Evolutionary conservation across 305 asterid species (phyloP).

Genomic region (Fraxinus ornus): DNA sequence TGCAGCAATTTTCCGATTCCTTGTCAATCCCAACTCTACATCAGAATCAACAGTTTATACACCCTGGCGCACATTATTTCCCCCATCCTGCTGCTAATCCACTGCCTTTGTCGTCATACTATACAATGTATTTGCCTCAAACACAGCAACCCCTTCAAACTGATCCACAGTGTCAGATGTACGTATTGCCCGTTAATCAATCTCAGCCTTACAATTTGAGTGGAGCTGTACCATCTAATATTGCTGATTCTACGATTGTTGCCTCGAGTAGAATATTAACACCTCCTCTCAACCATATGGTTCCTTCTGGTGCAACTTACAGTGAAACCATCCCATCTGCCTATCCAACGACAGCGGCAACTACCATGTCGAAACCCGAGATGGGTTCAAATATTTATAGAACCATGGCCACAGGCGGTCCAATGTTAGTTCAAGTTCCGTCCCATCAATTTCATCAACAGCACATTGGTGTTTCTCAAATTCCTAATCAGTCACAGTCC

Average conservation of each 20-base stretch:
- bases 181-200: constrained; percentile 45
- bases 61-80: constrained; percentile 41
- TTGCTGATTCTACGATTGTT: constrained; percentile 32
- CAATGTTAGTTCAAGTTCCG: constrained; percentile 45
- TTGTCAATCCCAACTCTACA: constrained; percentile 26
- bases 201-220: constrained; percentile 37
- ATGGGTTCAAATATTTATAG: constrained; percentile 32
- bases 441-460: constrained; percentile 49
- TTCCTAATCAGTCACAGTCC: constrained; percentile 37
- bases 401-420: constrained; percentile 28
- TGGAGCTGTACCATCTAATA: constrained; percentile 25
- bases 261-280: constrained; percentile 26
- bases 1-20: constrained; percentile 38
- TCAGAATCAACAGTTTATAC: constrained; percentile 46
- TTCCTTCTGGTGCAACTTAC: constrained; percentile 27
- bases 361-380: constrained; percentile 36
- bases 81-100: constrained; percentile 44
- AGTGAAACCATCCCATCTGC: constrained; percentile 28
- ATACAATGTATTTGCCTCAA: constrained; percentile 52
- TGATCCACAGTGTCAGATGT: constrained; percentile 57
- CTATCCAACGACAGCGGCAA: constrained; percentile 29
- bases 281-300: constrained; percentile 23
- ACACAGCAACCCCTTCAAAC: constrained; percentile 43
- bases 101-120: constrained; percentile 51
- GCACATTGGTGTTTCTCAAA: constrained; percentile 40